Evolutionary conservation across 2,329 filamentous ascomycete genomes (phyloP), one percentile per base, ranked within the genome.

Genomic region (Fusarium sp.): DNA sequence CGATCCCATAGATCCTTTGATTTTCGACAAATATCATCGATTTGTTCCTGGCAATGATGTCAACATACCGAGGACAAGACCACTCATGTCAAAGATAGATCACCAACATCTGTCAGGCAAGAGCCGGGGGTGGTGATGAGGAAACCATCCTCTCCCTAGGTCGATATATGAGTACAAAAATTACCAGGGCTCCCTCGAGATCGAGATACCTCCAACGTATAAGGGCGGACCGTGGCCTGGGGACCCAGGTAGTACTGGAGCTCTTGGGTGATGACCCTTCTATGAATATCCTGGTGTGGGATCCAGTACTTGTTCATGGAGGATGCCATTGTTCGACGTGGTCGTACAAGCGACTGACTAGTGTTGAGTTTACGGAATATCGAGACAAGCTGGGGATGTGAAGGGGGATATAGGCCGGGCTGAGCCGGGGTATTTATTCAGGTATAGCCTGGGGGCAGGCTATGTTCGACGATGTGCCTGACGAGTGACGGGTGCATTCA

Each of bases 241-340:
- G 88, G 88, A 6, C 89, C 89, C 42, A 91, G 85, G 76, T 89
- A 89, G 67, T 85, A 89, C 72, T 89, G 89, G 64, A 91, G 85
- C 70, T 90, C 87, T 70, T 88, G 84, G 27, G 85, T 89, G 76
- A 91, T 90, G 72, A 90, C 86, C 73, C 87, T 90, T 76, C 89
- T 90, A 81, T 89, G 87, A 77, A 91, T 91, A 66, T 90, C 88
- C 69, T 86, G 80, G 69, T 89, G 86, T 16, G 88, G 88, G 69
- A 91, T 90, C 89, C 89, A 91, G 80, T 90, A 91, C 77, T 84
- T 86, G 80, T 90, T 90, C 83, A 89, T 85, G 62, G 77, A 60
- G 6, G 76, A 79, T 47, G 79, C 77, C 79, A 80, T 78, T 61
- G 63, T 62, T 57, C 34, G 62, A 62, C 66, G 45, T 71, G 62